Conservation (phyloP, 371 early-diverging fungal genomes). For the Apophysomyces sp. region DNA sequence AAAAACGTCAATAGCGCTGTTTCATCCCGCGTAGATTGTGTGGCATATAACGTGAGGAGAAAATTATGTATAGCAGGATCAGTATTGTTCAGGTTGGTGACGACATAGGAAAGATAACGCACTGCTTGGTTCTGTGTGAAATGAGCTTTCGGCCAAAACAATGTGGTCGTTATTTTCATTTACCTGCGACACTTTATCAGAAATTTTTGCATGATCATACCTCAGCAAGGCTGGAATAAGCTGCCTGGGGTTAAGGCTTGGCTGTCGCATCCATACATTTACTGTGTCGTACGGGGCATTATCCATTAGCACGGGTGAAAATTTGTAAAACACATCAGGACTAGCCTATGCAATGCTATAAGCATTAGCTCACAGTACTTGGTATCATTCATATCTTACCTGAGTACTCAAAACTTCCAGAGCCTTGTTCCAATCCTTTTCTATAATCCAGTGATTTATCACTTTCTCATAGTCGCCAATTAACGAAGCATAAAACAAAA, state of each 20-base stretch:
- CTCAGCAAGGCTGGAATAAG: conserved; percentile 90
- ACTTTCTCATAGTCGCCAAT: conserved; percentile 83
- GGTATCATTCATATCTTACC: conserved; percentile 30
- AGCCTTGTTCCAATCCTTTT: conserved; percentile 73
- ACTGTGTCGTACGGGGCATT: conserved; percentile 80
- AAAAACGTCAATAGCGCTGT: conserved; percentile 67
- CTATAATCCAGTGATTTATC: conserved; percentile 76
- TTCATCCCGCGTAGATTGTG: conserved; percentile 66
- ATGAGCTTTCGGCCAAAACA: neutral
- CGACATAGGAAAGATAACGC: conserved; percentile 84
- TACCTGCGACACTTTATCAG: conserved; percentile 23
- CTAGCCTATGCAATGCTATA: conserved; percentile 44
- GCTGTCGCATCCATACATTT: conserved; percentile 80
- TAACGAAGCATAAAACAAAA: conserved; percentile 75
- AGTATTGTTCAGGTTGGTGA: conserved; percentile 68
- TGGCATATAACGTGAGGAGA: conserved; percentile 80
- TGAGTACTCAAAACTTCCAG: conserved; percentile 74
- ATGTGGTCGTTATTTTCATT: neutral
- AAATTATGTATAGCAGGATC: conserved; percentile 92
- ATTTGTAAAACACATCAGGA: conserved; percentile 83
- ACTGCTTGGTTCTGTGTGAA: conserved; percentile 78
- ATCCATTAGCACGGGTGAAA: conserved; percentile 79
- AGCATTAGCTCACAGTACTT: neutral
- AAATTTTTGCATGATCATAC: conserved; percentile 54
- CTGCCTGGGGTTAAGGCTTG: conserved; percentile 74